Evolutionary conservation across 164 flowering plant species (phyloP).

Genomic region (Akebia trifoliata): DNA sequence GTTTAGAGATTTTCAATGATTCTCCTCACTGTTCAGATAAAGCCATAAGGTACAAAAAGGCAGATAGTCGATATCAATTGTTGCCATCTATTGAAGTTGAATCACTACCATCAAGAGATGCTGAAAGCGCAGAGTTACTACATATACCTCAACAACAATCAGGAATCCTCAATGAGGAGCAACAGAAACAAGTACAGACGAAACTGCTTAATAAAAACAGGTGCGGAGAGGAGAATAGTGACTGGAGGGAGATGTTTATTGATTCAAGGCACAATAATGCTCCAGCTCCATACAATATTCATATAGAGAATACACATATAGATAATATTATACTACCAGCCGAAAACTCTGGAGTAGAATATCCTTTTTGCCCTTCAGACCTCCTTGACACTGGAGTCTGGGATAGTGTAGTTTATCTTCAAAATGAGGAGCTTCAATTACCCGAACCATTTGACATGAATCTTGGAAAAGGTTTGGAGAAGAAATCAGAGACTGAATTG

Average conservation of each 20-base stretch:
- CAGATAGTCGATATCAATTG: constrained; percentile 17
- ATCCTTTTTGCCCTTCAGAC: constrained; percentile 16
- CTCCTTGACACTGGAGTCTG: constrained; percentile 15
- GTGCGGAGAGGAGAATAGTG: constrained; percentile 18
- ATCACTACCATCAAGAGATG: constrained; percentile 11
- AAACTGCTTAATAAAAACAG: constrained; percentile 14
- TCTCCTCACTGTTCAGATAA: constrained; percentile 17
- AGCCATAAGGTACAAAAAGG: constrained; percentile 14
- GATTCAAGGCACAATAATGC: constrained; percentile 13
- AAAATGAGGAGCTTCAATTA: constrained; percentile 15
- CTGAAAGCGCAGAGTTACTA: constrained; percentile 22
- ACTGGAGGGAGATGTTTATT: constrained; percentile 15
- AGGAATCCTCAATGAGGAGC: constrained; percentile 15
- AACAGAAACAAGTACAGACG: constrained; percentile 19
- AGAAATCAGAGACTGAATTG: constrained; percentile 19
- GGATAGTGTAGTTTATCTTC: constrained; percentile 15
- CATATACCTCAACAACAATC: constrained; percentile 22
- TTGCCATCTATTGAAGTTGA: constrained; percentile 15
- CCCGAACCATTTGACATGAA: constrained; percentile 26
- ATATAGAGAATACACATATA: constrained; percentile 12
- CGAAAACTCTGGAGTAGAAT: constrained; percentile 19
- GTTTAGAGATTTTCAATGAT: constrained; percentile 25
- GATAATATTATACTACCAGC: constrained; percentile 18
- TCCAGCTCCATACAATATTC: constrained; percentile 14
- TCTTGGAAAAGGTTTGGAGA: constrained; percentile 16